These are phyloP conservation scores for Aureoboletus auriporus DNA, from an alignment of 768 basidiomycete genomes.

Conservation along the genomic window DNA sequence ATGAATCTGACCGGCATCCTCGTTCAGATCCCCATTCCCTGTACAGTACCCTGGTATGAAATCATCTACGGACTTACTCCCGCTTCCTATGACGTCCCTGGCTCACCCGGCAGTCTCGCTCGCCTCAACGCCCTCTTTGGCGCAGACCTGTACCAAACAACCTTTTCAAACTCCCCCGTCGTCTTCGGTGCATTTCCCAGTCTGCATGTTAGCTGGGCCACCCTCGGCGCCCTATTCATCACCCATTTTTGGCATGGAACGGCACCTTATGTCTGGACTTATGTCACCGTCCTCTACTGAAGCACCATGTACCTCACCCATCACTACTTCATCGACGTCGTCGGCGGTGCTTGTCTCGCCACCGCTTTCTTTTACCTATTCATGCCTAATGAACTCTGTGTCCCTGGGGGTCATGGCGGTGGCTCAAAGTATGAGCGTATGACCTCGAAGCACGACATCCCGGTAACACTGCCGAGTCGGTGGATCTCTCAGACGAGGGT, in stretches of 20 bases:
- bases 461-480: constrained; percentile 39
- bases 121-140: too few relatives aligned
- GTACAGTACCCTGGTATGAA: too few relatives aligned
- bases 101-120: too few relatives aligned
- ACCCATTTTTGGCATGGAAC: constrained; percentile 90
- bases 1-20: too few relatives aligned
- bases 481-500: constrained; percentile 56
- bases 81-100: too few relatives aligned
- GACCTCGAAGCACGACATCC: constrained; percentile 57
- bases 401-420: constrained; percentile 41
- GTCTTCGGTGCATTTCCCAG: too few relatives aligned
- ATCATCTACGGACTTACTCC: too few relatives aligned
- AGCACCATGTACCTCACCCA: constrained; percentile 98
- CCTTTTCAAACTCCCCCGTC: too few relatives aligned
- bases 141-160: too few relatives aligned
- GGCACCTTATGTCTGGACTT: constrained; percentile 69
- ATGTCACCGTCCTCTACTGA: constrained; percentile 90
- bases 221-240: too few relatives aligned
- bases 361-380: constrained; percentile 83
- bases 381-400: constrained; percentile 77
- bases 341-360: constrained; percentile 88
- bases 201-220: too few relatives aligned
- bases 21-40: too few relatives aligned
- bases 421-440: constrained; percentile 69
- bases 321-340: constrained; percentile 98